Evolutionary conservation across 192 early-diverging fungal genomes (phyloP), one percentile per base, ranked within the genome.

Genomic region (Podila epicladia): DNA sequence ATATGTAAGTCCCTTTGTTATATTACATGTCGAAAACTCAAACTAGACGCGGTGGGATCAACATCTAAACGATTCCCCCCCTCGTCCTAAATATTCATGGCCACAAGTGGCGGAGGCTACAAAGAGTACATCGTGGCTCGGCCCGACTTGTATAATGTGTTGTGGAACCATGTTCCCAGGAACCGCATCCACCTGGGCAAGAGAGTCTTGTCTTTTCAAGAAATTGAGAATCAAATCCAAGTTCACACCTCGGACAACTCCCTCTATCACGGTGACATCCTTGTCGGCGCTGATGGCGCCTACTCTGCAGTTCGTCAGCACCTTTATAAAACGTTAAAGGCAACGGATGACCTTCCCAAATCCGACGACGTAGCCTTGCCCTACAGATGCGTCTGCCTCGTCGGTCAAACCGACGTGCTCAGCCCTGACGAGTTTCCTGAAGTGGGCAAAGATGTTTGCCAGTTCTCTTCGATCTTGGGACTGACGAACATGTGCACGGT

Each of bases 131-230:
- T 64, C 22, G 61, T 74, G 41, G 22, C 72, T 3, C 28, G 72
- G 28, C 64, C 65, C 7, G 57, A 53, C 3, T 38, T 67, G 4
- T 48, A 74, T 13, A 15, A 24, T 5, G 4, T 74, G 0, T 45
- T 74, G 0, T 29, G 51, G 5, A 49, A 49, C 7, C 35, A 49
- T 5, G 72, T 74, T 13, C 72, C 72, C 17, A 8, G 32, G 2
- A 28, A 67, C 13, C 66, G 67, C 32, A 41, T 67, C 17, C 48
- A 38, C 2, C 19, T 74, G 8, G 64, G 64, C 7, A 67, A 74
- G 19, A 57, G 65, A 0, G 65, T 67, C 15, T 31, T 74, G 4
- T 50, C 64, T 9, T 62, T 74, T 6, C 17, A 26, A 8, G 58
- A 74, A 20, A n/a, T 45, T 37, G 48, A 59, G 1, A 37, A 62